Evolutionary conservation across 805 yeast species (phyloP).

Genomic region (Pichia insulana): DNA sequence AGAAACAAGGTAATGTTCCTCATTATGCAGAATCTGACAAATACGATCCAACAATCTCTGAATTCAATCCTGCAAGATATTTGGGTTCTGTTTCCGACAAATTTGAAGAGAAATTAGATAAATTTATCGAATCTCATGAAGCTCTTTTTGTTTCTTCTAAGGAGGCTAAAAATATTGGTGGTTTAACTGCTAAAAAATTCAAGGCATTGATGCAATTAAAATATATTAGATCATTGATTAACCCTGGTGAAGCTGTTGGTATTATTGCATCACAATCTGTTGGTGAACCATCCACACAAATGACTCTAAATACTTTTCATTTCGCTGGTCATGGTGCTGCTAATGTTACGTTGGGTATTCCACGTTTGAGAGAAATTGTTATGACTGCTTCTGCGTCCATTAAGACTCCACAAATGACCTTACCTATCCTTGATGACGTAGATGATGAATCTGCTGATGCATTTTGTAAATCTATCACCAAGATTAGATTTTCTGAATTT

Average conservation of each 20-base stretch:
- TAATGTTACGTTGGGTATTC: conserved; percentile 97
- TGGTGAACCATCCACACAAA: conserved; percentile 99
- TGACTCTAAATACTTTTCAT: conserved; percentile 95
- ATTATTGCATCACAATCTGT: conserved; percentile 96
- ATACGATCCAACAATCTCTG: conserved; percentile 83
- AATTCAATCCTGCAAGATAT: conserved; percentile 80
- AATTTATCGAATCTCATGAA: conserved; percentile 49
- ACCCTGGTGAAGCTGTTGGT: conserved; percentile 98
- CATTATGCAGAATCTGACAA: conserved; percentile 54
- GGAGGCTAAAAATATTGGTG: conserved; percentile 37
- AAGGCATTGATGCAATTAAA: conserved; percentile 95
- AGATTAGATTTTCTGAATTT: conserved; percentile 79
- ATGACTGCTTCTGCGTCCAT: conserved; percentile 97
- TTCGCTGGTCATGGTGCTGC: conserved; percentile 99
- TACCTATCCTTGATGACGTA: conserved; percentile 76
- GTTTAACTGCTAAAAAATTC: conserved; percentile 71
- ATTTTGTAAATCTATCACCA: conserved; percentile 84
- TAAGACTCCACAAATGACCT: conserved; percentile 97
- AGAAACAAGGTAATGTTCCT: conserved; percentile 53
- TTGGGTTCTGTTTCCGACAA: conserved; percentile 89
- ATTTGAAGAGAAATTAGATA: conserved; percentile 74
- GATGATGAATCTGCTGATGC: conserved; percentile 82
- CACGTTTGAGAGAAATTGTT: conserved; percentile 98
- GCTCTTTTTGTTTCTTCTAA: conserved; percentile 47
- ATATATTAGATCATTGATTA: conserved; percentile 89